Evolutionary conservation across 768 basidiomycete species (phyloP).

Genomic region (Kwoniella sp.): DNA sequence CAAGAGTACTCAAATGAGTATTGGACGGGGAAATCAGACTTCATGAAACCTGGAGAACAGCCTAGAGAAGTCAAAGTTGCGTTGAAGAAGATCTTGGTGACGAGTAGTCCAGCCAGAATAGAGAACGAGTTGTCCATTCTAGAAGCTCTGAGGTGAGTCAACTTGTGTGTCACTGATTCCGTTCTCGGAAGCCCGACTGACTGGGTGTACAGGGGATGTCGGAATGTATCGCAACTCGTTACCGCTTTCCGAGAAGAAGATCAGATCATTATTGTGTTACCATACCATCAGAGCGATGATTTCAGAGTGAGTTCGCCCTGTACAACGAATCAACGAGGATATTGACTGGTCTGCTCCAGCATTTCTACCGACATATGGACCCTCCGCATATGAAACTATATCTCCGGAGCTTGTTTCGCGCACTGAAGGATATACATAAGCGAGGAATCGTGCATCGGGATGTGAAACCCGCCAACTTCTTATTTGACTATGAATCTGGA

Average conservation of each 20-base stretch:
- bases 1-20: constrained; percentile 61
- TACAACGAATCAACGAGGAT: not conserved
- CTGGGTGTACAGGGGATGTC: constrained; percentile 63
- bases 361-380: constrained; percentile 75
- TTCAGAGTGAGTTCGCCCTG: constrained; percentile 70
- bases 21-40: constrained; percentile 58
- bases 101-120: constrained; percentile 88
- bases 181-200: not conserved
- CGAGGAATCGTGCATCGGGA: constrained; percentile 91
- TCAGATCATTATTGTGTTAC: constrained; percentile 92
- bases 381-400: constrained; percentile 79
- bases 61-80: constrained; percentile 68
- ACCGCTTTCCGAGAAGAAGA: constrained; percentile 88
- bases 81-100: constrained; percentile 94
- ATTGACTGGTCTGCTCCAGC: constrained; percentile 48
- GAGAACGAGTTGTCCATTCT: constrained; percentile 89
- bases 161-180: not conserved
- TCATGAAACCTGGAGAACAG: not conserved
- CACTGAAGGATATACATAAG: constrained; percentile 81
- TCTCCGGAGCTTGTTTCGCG: constrained; percentile 86
- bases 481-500: constrained; percentile 82
- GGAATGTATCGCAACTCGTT: constrained; percentile 89
- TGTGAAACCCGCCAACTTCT: constrained; percentile 96
- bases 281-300: constrained; percentile 87
- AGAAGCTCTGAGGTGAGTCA: constrained; percentile 62